These are phyloP conservation scores for Clathrus columnatus DNA, from an alignment of 768 basidiomycete species.

Conservation along the genomic window DNA sequence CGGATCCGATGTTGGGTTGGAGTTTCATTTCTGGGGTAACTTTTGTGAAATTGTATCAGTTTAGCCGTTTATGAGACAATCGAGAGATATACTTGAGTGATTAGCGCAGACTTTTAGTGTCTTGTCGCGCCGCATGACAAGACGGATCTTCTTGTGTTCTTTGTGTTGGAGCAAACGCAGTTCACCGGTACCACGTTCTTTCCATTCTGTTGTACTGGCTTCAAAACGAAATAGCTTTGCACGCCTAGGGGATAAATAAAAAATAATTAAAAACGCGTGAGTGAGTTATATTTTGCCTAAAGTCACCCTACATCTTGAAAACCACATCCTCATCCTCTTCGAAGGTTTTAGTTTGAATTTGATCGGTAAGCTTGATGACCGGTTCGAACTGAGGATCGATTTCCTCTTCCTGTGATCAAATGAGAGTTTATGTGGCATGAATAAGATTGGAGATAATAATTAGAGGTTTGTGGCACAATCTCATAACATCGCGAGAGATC, in stretches of 20 bases:
- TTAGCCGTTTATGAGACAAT: not conserved
- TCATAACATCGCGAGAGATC: slow-evolving; percentile 2
- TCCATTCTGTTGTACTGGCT: slow-evolving; percentile 76
- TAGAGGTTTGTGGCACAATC: not conserved
- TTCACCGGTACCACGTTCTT: slow-evolving; percentile 95
- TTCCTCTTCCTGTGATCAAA: slow-evolving; percentile 49
- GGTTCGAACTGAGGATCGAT: slow-evolving; percentile 90
- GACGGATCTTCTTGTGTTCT: slow-evolving; percentile 81
- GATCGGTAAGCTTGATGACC: slow-evolving; percentile 91
- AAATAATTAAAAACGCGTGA: not conserved
- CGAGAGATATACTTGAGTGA: slow-evolving; percentile 62
- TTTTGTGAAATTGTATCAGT: slow-evolving; percentile 24
- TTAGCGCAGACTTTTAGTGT: slow-evolving; percentile 99
- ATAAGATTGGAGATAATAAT: not conserved
- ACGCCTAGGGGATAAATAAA: too few species aligned
- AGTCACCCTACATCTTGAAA: slow-evolving; percentile 70
- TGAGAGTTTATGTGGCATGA: not conserved
- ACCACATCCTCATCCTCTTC: slow-evolving; percentile 90
- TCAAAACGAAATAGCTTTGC: slow-evolving; percentile 98
- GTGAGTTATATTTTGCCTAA: not conserved
- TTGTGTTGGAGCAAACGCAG: slow-evolving; percentile 88
- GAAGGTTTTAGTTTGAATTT: slow-evolving; percentile 88
- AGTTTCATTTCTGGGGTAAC: slow-evolving; percentile 87
- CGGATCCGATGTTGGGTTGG: slow-evolving; percentile 96
- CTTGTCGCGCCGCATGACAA: slow-evolving; percentile 99